Percentiles rank a stretch among this genome's conserved stretches.
These are phyloP conservation scores for Silene coronaria DNA, from an alignment of 179 eudicot genomes.

Conservation along the genomic window DNA sequence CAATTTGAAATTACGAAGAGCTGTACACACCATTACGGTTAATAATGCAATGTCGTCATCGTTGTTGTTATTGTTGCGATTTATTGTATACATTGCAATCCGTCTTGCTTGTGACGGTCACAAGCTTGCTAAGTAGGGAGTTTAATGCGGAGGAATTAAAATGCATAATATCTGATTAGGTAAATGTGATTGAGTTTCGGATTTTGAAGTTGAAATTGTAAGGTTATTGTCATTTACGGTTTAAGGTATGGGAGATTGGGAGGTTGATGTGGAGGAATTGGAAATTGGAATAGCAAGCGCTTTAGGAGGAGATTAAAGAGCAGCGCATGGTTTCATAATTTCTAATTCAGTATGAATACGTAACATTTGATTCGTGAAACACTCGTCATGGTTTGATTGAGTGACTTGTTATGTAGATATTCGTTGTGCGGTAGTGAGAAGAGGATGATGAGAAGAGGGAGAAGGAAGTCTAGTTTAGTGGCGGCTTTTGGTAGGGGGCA, in stretches of 20 bases:
- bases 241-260: slow-evolving; percentile 19
- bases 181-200: slow-evolving; percentile 28
- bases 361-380: too few relatives aligned
- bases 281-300: slow-evolving; percentile 16
- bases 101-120: too few relatives aligned
- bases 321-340: background rate
- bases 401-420: too few relatives aligned
- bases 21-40: slow-evolving; percentile 25
- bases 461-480: slow-evolving; percentile 9
- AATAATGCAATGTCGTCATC: background rate
- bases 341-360: too few relatives aligned
- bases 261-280: slow-evolving; percentile 24
- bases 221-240: slow-evolving; percentile 32
- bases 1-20: slow-evolving; percentile 27
- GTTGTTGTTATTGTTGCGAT: too few relatives aligned
- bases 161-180: background rate
- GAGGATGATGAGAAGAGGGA: slow-evolving; percentile 7
- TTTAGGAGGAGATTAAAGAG: slow-evolving; percentile 12
- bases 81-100: too few relatives aligned
- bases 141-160: too few relatives aligned
- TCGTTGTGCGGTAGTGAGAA: background rate
- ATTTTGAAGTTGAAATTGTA: slow-evolving; percentile 27
- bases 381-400: too few relatives aligned
- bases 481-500: slow-evolving; percentile 17
- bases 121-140: too few relatives aligned